Evolutionary conservation across 2,329 filamentous ascomycete genomes (phyloP), one percentile per base, ranked within the genome.

Genomic region (Epicoccum sorghinum): DNA sequence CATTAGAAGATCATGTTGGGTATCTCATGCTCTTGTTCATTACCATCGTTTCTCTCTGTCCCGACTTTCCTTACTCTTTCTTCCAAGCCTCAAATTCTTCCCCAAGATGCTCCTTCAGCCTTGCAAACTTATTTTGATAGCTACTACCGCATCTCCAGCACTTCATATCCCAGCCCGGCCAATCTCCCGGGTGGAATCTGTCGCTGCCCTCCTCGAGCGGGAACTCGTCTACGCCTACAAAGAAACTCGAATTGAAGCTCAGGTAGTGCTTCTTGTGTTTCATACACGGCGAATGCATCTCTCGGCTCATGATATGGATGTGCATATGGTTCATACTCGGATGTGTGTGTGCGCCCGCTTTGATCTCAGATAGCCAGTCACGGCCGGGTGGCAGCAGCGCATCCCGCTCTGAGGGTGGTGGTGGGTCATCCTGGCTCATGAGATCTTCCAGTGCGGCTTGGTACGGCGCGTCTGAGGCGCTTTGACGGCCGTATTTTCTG

Each of bases 291-390:
- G 88, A 91, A 65, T 86, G 82, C 81, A 90, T 88, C 71, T 99
- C 95, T 14, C 85, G 80, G 35, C 89, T 91, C 52, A 98, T 77
- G 27, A 98, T 86, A 74, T 99, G 95, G 4, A 98, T 81, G 75
- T 99, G 95, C 49, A 98, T 72, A 72, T 98, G 91, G 59, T 85
- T 88, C 95, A 99, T 98, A 51, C 89, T 93, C 3, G 95, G 95
- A 62, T 88, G 86, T 3, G 91, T 89, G 76, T 99, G 95, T 7
- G 96, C 83, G 12, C 95, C 95, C 18, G 87, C 83, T 44, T 85
- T 83, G 43, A 98, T 82, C 24, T 95, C 91, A 10, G 79, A 77
- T 36, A 79, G 76, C 90, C 92, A 98, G 75, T 97, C 87, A 23
- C 93, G 82, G 0, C 92, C 93, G 0, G 69, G 59, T 0, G 92